These are phyloP conservation scores for Talaromyces ruber DNA, from an alignment of 495 filamentous ascomycete species.

Conservation along the genomic window DNA sequence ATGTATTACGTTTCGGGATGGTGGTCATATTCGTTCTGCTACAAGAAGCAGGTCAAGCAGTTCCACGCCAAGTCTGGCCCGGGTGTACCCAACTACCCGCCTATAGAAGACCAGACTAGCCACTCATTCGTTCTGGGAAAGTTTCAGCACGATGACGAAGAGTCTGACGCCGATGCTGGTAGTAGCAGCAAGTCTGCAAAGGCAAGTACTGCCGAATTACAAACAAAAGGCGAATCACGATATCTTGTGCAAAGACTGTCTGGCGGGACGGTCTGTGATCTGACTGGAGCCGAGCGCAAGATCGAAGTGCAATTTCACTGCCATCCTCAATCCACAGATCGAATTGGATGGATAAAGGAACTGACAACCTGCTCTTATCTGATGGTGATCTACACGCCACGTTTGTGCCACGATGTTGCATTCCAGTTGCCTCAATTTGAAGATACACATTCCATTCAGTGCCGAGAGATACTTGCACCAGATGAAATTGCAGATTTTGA, in stretches of 20 bases:
- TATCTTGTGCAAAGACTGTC: slow-evolving; percentile 86
- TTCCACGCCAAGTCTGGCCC: slow-evolving; percentile 75
- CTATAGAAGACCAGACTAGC: slow-evolving; percentile 63
- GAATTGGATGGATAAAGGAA: slow-evolving; percentile 93
- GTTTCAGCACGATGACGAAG: slow-evolving; percentile 26
- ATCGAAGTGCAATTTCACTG: slow-evolving; percentile 95
- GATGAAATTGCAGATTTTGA: slow-evolving; percentile 54
- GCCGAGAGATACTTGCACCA: slow-evolving; percentile 55
- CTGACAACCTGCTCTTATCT: slow-evolving; percentile 87
- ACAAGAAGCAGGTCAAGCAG: slow-evolving; percentile 78
- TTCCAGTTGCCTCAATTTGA: slow-evolving; percentile 82
- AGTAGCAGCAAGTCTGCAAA: slow-evolving; percentile 20
- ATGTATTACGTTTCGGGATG: slow-evolving; percentile 87
- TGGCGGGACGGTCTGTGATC: slow-evolving; percentile 83
- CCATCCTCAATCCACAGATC: slow-evolving; percentile 69
- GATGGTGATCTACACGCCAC: slow-evolving; percentile 89
- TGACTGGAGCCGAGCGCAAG: slow-evolving; percentile 75
- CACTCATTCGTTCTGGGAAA: slow-evolving; percentile 74
- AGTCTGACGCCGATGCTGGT: slow-evolving; percentile 19
- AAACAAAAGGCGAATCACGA: slow-evolving; percentile 72
- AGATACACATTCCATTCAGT: slow-evolving; percentile 69
- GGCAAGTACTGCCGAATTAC: slow-evolving; percentile 51
- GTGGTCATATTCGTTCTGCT: slow-evolving; percentile 98
- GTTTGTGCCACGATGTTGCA: slow-evolving; percentile 86
- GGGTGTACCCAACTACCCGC: slow-evolving; percentile 61